Evolutionary conservation across 2,329 filamentous ascomycete genomes (phyloP), one percentile per base, ranked within the genome.

Genomic region (Colletotrichum sp.): DNA sequence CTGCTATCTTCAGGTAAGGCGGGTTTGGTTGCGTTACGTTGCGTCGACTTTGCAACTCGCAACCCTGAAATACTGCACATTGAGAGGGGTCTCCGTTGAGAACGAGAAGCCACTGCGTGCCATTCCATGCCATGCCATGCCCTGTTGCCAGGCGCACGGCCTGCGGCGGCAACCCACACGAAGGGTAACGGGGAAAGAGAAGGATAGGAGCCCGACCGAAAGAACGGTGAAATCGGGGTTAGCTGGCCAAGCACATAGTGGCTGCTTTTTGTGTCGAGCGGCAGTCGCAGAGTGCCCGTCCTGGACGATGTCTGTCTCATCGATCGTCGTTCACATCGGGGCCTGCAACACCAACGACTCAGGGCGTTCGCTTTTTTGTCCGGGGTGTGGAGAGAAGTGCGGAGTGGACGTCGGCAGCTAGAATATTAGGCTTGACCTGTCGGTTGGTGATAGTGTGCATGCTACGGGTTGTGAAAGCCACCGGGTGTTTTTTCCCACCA

Each of bases 221-320:
- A 24, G n/a, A 15, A 43, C 18, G 59, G 66, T 18, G 39, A 39
- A 59, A 36, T 32, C 43, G 48, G 59, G 18, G 34, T 74, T 57
- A 48, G 39, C 26, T 67, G 63, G 63, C 69, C 69, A 73, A 72
- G 71, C 24, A 24, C 43, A 21, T 13, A 52, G 43, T 21, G 43
- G n/a, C 43, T 21, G 48, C 30, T 67, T 32, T 24, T 28, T 16
- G 48, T 61, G 71, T 76, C 59, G 60, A 64, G 26, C 57, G 16
- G 28, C 52, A 61, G 64, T 76, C 64, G 59, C 74, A 69, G 70
- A 65, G 48, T 68, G 65, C 43, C 65, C 52, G 65, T 76, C 48
- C 70, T 73, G 74, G 43, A 76, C 70, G 32, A 39, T 63, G 74
- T 52, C 64, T 48, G 74, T 76, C 70, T 76, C 70, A 74, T 73